phyloP scores from a whole-genome alignment of 108 stramenopile genomes.

The Halocafeteria seosinensis region DNA sequence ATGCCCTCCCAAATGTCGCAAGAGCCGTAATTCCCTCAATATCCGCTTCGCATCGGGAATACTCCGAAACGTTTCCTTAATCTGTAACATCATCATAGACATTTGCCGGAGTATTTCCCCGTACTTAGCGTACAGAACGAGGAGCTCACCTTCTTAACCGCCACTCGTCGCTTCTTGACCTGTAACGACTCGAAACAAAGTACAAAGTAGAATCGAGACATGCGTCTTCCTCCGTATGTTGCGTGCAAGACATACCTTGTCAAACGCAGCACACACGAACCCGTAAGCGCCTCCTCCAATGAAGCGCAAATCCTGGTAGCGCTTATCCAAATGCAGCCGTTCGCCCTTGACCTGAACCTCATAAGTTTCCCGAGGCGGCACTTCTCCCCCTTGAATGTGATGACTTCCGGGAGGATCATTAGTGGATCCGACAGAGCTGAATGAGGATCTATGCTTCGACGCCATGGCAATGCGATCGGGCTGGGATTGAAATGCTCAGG shows the following conservation, averaged over 20 bases:
- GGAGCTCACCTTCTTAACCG: slow-evolving; percentile 47
- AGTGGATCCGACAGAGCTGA: too few species aligned
- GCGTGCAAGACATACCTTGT: background rate
- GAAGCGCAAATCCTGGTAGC: background rate
- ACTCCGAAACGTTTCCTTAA: slow-evolving; percentile 36
- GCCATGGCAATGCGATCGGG: too few species aligned
- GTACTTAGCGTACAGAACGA: too few species aligned
- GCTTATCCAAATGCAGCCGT: background rate
- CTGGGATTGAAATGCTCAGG: too few species aligned
- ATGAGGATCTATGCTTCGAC: too few species aligned
- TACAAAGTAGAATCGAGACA: background rate
- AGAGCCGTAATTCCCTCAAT: slow-evolving; percentile 40
- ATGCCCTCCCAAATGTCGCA: slow-evolving; percentile 33
- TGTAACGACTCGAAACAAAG: too few species aligned
- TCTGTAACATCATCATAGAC: too few species aligned
- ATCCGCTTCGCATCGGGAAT: slow-evolving; percentile 49
- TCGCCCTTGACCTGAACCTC: background rate
- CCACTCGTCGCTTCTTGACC: slow-evolving; percentile 15
- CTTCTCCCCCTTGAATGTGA: too few species aligned
- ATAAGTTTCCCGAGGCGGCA: too few species aligned
- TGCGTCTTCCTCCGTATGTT: background rate
- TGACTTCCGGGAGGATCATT: too few species aligned
- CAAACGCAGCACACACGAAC: background rate
- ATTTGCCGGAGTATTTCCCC: too few species aligned
- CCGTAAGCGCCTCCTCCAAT: slow-evolving; percentile 4